Evolutionary conservation across 2,329 filamentous ascomycete species (phyloP), one percentile per base, ranked within the genome.

Genomic region (Macrophomina pseudophaseolina): DNA sequence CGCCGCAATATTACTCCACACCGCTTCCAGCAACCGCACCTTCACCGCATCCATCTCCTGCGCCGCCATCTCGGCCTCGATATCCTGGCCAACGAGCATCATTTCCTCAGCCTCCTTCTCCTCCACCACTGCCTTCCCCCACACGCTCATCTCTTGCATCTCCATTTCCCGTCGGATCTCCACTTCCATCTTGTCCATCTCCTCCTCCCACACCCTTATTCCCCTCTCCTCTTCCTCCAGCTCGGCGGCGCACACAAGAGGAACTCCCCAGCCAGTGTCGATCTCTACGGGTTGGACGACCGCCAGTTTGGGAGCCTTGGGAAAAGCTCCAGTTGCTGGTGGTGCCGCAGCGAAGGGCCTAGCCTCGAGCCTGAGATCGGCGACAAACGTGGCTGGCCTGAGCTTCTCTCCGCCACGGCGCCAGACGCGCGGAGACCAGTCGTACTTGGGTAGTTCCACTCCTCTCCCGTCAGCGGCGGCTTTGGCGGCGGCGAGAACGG

Each of bases 41-140:
- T 51, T 42, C 58, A 51, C 58, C n/a, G n/a, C 44, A 16, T 49
- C 58, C 58, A 62, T 62, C 44, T 49, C 44, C 58, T 62, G 58
- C 58, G 16, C 58, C 58, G 58, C 58, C 58, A 62, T 62, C 44
- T 49, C 58, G n/a, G 58, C 58, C 58, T 62, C 58, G 18, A 62
- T 62, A 30, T 62, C 42, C 30, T 62, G 58, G 40, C 58, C 32
- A 16, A 62, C 42, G n/a, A 62, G n/a, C 38, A 62, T 44, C 28
- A 49, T 32, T 44, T 51, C 38, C 32, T 62, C 44, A 30, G 48
- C 58, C 58, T n/a, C 58, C 58, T 18, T 38, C 58, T 51, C 58
- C n/a, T 38, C 44, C 42, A 23, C n/a, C 32, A 38, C 44, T 12
- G 28, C 58, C 32, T 30, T 33, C 30, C 30, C n/a, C 42, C 28